Evolutionary conservation across 192 early-diverging fungal genomes (phyloP), one percentile per base, ranked within the genome.

Genomic region (Coemansia sp.): DNA sequence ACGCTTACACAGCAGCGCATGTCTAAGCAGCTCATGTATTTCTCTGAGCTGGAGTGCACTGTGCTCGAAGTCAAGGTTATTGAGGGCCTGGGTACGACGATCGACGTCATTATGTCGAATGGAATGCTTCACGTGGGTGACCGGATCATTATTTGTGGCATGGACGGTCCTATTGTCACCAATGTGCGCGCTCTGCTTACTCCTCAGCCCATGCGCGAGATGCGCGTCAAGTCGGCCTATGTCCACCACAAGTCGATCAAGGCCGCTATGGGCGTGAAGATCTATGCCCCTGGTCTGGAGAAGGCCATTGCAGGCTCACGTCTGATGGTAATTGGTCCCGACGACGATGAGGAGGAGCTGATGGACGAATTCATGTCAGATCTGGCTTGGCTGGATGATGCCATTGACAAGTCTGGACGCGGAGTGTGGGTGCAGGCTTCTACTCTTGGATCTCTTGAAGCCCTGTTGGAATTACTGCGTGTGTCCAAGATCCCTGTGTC

Each of bases 401-500:
- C 90, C 33, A 89, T 97, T 64, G 91, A 96, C 72, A 94, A 92
- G 67, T 87, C 90, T 62, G 93, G 93, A 12, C 88, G 89, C 36
- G 98, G 98, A 86, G 98, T 98, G 31, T 96, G 93, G 79, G 98
- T 99, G 12, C 97, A 99, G 78, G 98, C 98, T 2, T 98, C 97
- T 15, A 99, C 98, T 31, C 86, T 98, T 46, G 98, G 98, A 54
- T 98, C 98, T 1, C 86, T 99, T 29, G 97, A 99, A 86, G 98
- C 98, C 2, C 90, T 99, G 77, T 87, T 99, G 42, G 93, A 93
- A 62, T 97, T 97, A 87, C 80, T 99, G 80, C 90, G 90, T 52
- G 79, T 87, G 31, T 91, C 87, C 51, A 95, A 97, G 78, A 98
- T 99, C 79, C 98, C 98, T 5, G 97, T 99, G 4, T 91, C 93